Conservation (phyloP, 768 basidiomycete genomes). For the Tulasnella sp. region DNA sequence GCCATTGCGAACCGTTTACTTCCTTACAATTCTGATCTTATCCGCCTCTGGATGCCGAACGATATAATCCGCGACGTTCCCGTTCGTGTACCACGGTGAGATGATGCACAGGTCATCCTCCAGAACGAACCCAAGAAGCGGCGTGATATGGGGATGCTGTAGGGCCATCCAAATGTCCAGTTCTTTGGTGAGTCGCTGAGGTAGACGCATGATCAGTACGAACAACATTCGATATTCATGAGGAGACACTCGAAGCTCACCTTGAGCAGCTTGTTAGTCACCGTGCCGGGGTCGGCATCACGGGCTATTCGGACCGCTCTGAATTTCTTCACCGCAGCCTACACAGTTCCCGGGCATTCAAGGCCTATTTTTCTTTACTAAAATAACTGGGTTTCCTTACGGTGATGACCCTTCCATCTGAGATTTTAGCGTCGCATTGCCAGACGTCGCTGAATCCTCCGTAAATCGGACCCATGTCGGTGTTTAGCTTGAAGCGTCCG, state of each 20-base stretch:
- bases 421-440: neutral
- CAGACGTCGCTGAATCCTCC: slow-evolving; percentile 19
- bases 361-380: neutral
- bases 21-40: neutral
- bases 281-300: neutral
- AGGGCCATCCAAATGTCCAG: slow-evolving; percentile 1
- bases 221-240: neutral
- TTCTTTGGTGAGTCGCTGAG: neutral
- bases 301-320: neutral
- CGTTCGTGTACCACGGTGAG: neutral
- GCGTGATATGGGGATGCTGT: neutral
- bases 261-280: neutral
- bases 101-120: neutral
- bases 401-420: neutral
- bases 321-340: slow-evolving; percentile 15
- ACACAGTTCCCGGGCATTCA: neutral
- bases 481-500: neutral
- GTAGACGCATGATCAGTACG: neutral
- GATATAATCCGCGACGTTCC: neutral
- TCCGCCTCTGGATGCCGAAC: neutral
- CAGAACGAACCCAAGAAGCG: neutral
- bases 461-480: neutral
- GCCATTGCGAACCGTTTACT: no score
- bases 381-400: neutral
- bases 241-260: neutral